Base-by-base conservation (phyloP, 257 asterid genomes). In the Gardenia jasminoides region DNA sequence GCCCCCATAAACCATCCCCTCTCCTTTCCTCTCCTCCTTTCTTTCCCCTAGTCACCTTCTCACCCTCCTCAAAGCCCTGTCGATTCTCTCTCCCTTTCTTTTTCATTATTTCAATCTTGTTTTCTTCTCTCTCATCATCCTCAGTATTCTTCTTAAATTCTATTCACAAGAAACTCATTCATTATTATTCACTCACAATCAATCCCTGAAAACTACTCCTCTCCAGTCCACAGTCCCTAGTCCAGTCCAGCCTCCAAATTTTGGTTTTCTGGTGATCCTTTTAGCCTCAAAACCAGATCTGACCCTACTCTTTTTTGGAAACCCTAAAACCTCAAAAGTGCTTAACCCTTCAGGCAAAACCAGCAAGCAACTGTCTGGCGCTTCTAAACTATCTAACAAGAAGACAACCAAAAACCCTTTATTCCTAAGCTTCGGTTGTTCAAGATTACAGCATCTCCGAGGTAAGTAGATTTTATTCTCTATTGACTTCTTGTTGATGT, bases 61-160 rank as follows among this genome's bases (percentile, higher is more conserved):
- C 85, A 75, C 30, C 73, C 59, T 24, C 83, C 10, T 58, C 54
- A 11, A 54, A 10, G 11, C 3, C 70, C 20, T 75, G 10, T 54
- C 4, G 41, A 36, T 36, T 36, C 41, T 50, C 58, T 33, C 74
- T 73, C 31, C 31, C 67, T 70, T 26, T 9, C 71, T 61, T 67
- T 61, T 68, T 50, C 41, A 26, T 68, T 48, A 46, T 36, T 68
- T 80, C 58, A 33, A 44, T 43, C 77, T 54, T 65, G 47, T 71
- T 59, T 1, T 56, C 74, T 79, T 82, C 82, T 80, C 56, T 75
- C 20, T 70, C 76, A 44, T 70, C 70, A 48, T 44, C 79, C 69
- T 76, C 75, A 58, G 72, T 77, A 83, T 84, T 89, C 87, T 81
- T 79, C 86, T 84, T 84, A 85, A 92, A 94, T 94, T 92, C 95